Evolutionary conservation across 2,329 filamentous ascomycete genomes (phyloP), one percentile per base, ranked within the genome.

Genomic region (Xylariaceae sp.): DNA sequence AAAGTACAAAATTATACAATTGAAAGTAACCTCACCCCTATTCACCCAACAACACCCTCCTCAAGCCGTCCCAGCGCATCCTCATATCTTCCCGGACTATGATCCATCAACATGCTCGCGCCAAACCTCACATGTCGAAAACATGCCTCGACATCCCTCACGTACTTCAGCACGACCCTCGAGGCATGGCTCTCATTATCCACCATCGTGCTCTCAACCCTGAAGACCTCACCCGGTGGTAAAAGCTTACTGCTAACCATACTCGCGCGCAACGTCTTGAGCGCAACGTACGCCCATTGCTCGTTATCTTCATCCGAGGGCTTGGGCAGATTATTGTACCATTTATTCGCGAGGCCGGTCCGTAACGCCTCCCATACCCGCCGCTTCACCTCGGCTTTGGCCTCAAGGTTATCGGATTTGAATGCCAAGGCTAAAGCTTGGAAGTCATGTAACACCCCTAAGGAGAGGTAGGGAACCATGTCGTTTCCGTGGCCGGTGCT

Each of bases 211-310:
- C 81, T 87, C 73, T 90, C 88, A 2, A 92, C 80, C 1, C 85
- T 77, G 68, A 92, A 91, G 0, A 92, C 86, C 70, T 92, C 88
- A 0, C 89, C 89, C 0, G 89, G 89, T 1, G 89, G 89, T 51
- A 90, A 74, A 2, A 92, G 78, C 68, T 91, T 91, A 37, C 82
- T 77, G 55, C 82, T 86, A 62, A 82, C 79, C 85, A 92, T 89
- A 66, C 80, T 84, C 2, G 82, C 82, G 2, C 88, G 80, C 13
- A 92, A 73, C 0, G 81, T 82, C 67, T 86, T 85, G 4, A 92
- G 77, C 0, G 87, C 83, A 0, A 85, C 81, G 69, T 85, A 85
- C 0, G 86, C 85, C 88, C 88, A 92, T 35, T 83, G 78, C 51
- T 87, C 84, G n/a, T 86, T 83, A 7, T 85, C 80, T 55, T 82